Evolutionary conservation across 2,329 filamentous ascomycete genomes (phyloP).

Genomic region (Colletotrichum euphorbiae): DNA sequence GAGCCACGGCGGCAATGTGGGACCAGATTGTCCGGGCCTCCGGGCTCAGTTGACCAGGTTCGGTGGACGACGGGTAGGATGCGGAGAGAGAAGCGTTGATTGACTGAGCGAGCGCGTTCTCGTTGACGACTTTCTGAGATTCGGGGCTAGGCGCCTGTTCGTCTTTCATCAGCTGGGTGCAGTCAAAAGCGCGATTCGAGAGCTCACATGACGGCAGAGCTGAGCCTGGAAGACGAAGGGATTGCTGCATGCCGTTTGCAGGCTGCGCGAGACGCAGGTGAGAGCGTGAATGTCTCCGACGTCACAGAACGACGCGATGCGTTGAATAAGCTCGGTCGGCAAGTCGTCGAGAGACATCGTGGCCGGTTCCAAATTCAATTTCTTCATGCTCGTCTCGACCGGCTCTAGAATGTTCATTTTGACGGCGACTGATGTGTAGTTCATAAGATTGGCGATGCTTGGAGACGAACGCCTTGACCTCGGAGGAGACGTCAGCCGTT

Average conservation of each 20-base stretch:
- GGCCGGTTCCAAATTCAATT: not conserved
- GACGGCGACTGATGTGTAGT: not conserved
- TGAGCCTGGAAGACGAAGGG: constrained; percentile 13
- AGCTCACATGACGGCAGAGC: not conserved
- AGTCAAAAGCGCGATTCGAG: not conserved
- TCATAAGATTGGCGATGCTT: constrained; percentile 2
- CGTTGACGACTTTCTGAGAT: not conserved
- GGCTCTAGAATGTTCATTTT: no score
- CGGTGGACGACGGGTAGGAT: not conserved
- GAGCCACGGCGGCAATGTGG: constrained; percentile 1
- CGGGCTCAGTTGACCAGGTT: not conserved
- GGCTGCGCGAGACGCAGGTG: not conserved
- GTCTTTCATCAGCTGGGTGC: no score
- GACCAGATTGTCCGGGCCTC: not conserved
- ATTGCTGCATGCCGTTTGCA: not conserved
- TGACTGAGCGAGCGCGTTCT: not conserved
- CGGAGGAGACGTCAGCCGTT: not conserved
- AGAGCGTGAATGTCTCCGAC: not conserved
- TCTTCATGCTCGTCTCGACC: not conserved
- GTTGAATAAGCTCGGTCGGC: not conserved
- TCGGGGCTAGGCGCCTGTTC: constrained; percentile 1
- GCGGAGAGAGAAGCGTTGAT: not conserved
- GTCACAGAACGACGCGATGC: not conserved
- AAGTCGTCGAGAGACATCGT: not conserved
- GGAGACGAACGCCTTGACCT: not conserved